Evolutionary conservation across 2,329 filamentous ascomycete genomes (phyloP), one percentile per base, ranked within the genome.

Genomic region (Fusarium nanum): DNA sequence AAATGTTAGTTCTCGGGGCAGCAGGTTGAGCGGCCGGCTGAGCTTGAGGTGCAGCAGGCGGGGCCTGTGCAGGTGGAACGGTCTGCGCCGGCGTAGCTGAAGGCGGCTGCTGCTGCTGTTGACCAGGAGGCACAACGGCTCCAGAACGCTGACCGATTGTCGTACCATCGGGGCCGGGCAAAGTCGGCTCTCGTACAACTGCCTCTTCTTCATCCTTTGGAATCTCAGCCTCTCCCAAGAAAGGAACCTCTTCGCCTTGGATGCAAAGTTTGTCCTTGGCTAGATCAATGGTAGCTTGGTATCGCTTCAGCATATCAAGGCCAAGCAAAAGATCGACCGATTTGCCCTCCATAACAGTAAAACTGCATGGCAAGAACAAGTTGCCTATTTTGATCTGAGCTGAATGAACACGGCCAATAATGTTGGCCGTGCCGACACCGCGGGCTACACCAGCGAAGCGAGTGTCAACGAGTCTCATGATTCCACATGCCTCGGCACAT

Each of bases 271-370:
- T 92, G 76, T 96, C 93, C 76, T 91, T 91, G 69, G 89, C 87
- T 14, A 99, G 86, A 78, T 99, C 96, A 76, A 99, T 95, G 74
- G 88, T 92, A 37, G 95, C 96, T 81, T 97, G 95, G 81, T 98
- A 94, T 41, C 96, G 89, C 83, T 97, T 98, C 67, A 99, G 86
- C 93, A 99, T 99, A 80, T 99, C 96, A 44, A 99, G 84, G 6
- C 96, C 96, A 14, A 99, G 88, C 4, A 99, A 87, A 20, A 99
- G 85, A 78, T 98, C 96, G 25, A 99, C 96, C 55, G 93, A 90
- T 81, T 98, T 99, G 70, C 96, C 96, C 82, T 99, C 96, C 96
- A 99, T 99, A 77, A 99, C 96, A 5, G 96, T 99, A 80, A 99
- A 99, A 64, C 94, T 96, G 82, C 94, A 98, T 5, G 95, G 91